phyloP scores from a whole-genome alignment of 805 yeast genomes.

The Myxozyma vanderwaltii region DNA sequence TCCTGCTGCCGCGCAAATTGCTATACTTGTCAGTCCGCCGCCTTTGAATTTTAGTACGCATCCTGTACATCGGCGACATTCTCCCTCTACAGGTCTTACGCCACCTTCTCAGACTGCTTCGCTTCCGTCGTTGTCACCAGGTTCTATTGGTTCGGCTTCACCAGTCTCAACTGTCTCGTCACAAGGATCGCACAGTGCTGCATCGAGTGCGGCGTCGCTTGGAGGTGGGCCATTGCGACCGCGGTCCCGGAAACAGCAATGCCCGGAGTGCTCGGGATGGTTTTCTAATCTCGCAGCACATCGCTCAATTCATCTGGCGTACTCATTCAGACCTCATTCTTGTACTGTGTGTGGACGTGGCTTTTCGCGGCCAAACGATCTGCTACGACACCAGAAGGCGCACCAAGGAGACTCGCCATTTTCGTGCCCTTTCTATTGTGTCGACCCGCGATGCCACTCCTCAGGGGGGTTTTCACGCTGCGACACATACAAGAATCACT shows the following conservation, averaged over 20 bases:
- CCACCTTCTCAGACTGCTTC: background rate
- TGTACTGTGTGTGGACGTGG: slow-evolving; percentile 82
- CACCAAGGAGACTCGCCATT: slow-evolving; percentile 81
- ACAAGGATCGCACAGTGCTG: background rate
- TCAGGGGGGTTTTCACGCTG: slow-evolving; percentile 86
- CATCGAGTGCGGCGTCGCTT: background rate
- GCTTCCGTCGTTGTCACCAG: background rate
- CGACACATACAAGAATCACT: slow-evolving; percentile 88
- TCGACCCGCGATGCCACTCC: slow-evolving; percentile 60
- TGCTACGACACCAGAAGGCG: slow-evolving; percentile 80
- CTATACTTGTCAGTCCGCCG: background rate
- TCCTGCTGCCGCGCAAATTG: background rate
- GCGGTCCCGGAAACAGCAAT: slow-evolving; percentile 60
- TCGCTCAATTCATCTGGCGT: slow-evolving; percentile 72
- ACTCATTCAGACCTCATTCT: slow-evolving; percentile 71
- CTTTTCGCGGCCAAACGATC: slow-evolving; percentile 83
- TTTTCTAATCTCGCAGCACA: slow-evolving; percentile 85
- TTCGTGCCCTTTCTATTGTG: slow-evolving; percentile 71
- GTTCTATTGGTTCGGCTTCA: background rate
- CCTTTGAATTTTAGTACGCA: background rate
- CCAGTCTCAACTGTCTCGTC: background rate
- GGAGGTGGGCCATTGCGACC: slow-evolving; percentile 16
- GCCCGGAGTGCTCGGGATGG: slow-evolving; percentile 66
- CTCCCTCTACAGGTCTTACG: background rate
- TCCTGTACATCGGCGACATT: background rate